A percentile compares a stretch with the other conserved stretches of the same genome.
Conservation (phyloP, 345 rosid genomes). For the Abelmoschus esculentus region DNA sequence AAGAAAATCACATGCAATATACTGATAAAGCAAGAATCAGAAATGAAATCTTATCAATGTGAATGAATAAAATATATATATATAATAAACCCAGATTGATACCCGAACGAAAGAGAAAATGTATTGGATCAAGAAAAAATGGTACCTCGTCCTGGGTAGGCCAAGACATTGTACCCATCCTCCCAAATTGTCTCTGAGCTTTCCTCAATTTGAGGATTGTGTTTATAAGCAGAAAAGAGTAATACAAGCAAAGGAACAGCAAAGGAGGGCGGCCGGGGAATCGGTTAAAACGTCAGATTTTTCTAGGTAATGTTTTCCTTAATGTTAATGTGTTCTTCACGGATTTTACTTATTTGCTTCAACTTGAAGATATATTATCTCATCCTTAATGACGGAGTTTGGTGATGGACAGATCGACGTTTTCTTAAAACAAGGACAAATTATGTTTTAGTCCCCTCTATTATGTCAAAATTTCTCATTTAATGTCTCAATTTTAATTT, state of each 20-base stretch:
- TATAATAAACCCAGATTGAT: no score
- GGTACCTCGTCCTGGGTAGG: conserved; percentile 10
- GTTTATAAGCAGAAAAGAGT: neutral
- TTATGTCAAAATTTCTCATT: no score
- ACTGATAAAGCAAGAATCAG: neutral
- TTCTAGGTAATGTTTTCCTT: neutral
- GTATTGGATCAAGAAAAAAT: neutral
- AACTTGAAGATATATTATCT: neutral
- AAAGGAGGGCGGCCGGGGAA: neutral
- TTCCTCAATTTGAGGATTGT: neutral
- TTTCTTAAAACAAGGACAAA: neutral
- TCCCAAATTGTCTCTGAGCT: neutral
- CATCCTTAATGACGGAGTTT: neutral
- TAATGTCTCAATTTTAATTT: no score
- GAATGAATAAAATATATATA: neutral
- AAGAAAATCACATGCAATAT: neutral
- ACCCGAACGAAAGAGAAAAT: neutral
- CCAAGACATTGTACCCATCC: conserved; percentile 10
- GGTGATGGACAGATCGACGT: neutral
- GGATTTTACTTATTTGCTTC: no score
- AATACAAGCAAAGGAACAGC: neutral
- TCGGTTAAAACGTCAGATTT: neutral
- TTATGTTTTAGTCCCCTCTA: no score
- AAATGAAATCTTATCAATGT: no score
- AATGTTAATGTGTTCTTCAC: no score